Evolutionary conservation across 768 basidiomycete species (phyloP).

Genomic region (Leucocoprinus leucothites): DNA sequence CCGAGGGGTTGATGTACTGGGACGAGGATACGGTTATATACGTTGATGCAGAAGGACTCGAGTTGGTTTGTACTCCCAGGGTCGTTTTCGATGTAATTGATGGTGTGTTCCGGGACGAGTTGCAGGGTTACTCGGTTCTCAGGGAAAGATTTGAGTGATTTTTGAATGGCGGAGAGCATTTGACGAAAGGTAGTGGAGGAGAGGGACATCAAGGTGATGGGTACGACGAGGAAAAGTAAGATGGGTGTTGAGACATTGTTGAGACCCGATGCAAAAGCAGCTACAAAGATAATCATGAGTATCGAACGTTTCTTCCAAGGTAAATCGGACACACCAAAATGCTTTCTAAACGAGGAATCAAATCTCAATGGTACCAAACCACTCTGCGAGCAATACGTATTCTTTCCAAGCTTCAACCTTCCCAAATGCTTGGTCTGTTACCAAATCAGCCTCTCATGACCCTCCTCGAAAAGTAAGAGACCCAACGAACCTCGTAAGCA

Average conservation of each 20-base stretch:
- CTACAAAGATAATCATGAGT: constrained; percentile 27
- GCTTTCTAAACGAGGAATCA: constrained; percentile 67
- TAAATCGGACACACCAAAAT: constrained; percentile 40
- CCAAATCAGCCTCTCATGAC: constrained; percentile 14
- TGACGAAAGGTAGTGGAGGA: constrained; percentile 68
- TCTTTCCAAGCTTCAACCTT: constrained; percentile 48
- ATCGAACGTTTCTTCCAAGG: background rate
- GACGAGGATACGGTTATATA: constrained; percentile 70
- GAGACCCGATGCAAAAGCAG: constrained; percentile 45
- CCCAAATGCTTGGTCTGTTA: constrained; percentile 63
- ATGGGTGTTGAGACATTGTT: constrained; percentile 36
- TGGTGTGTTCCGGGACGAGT: constrained; percentile 66
- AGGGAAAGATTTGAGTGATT: constrained; percentile 44
- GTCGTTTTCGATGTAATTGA: constrained; percentile 44
- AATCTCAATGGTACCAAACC: constrained; percentile 65
- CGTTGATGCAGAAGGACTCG: constrained; percentile 51
- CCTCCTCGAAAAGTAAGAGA: constrained; percentile 8
- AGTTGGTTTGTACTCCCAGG: constrained; percentile 37
- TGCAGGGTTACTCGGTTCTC: constrained; percentile 62
- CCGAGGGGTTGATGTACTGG: constrained; percentile 62
- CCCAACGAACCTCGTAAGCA: constrained; percentile 53
- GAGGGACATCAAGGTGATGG: constrained; percentile 56
- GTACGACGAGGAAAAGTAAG: constrained; percentile 69
- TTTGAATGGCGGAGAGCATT: constrained; percentile 61
- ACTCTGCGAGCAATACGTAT: constrained; percentile 40